Evolutionary conservation across 176 grass and related monocot genomes (phyloP).

Genomic region (Rhynchospora pubera): DNA sequence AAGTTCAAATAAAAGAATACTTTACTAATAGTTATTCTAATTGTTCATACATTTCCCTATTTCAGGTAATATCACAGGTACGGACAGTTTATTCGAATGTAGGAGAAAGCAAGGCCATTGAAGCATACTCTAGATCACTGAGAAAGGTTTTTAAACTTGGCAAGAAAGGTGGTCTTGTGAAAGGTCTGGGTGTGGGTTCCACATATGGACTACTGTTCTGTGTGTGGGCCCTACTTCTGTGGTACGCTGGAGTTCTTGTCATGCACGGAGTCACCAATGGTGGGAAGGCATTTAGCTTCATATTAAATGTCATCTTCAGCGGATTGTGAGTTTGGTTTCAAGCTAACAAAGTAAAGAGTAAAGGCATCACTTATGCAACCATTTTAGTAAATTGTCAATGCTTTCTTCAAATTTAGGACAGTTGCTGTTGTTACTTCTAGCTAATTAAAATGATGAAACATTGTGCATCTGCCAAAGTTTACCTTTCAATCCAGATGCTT

Average conservation of each 20-base stretch:
- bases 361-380: background rate
- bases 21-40: background rate
- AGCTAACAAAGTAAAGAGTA: background rate
- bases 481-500: background rate
- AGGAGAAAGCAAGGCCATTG: background rate
- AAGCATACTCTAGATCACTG: constrained; percentile 1
- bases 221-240: constrained; percentile 6
- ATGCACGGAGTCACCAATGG: background rate
- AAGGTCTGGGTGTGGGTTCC: background rate
- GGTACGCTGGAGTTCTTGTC: constrained; percentile 1
- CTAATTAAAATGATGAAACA: background rate
- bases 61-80: constrained; percentile 2
- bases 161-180: background rate
- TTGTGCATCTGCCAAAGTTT: background rate
- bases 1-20: background rate
- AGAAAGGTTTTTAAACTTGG: background rate
- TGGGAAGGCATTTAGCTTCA: background rate
- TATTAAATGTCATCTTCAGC: constrained; percentile 11
- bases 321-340: constrained; percentile 2
- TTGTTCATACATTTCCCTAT: background rate
- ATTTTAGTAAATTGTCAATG: background rate
- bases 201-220: background rate
- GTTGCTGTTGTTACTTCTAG: background rate
- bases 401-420: background rate
- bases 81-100: constrained; percentile 3